Conservation (phyloP, 352 stramenopile species). For the Globisporangium viniferum region DNA sequence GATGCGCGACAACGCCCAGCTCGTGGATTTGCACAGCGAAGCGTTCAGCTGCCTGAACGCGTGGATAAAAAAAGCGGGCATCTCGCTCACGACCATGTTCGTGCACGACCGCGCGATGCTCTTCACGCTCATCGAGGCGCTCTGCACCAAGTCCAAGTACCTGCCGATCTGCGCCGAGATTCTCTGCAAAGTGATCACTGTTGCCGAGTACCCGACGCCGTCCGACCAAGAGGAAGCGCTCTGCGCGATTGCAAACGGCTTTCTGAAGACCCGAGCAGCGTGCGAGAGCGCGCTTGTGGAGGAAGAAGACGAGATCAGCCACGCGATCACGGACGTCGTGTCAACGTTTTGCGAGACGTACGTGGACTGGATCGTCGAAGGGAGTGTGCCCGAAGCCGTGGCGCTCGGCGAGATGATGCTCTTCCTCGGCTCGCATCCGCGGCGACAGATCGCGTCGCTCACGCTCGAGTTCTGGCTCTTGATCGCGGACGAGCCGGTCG, state of each 20-base stretch:
- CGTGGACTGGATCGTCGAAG: conserved; percentile 65
- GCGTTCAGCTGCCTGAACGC: conserved; percentile 54
- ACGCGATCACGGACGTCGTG: conserved; percentile 60
- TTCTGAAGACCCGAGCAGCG: conserved; percentile 43
- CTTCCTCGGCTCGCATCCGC: conserved; percentile 46
- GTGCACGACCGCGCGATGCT: conserved; percentile 39
- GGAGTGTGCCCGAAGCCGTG: conserved; percentile 30
- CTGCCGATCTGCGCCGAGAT: conserved; percentile 50
- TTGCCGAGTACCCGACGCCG: conserved; percentile 53
- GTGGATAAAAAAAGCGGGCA: conserved; percentile 54
- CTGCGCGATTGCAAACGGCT: conserved; percentile 32
- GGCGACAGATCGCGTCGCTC: conserved; percentile 68
- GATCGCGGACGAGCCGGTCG: conserved; percentile 66
- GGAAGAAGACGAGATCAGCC: conserved; percentile 55
- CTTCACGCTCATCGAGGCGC: conserved; percentile 38
- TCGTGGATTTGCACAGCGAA: conserved; percentile 44
- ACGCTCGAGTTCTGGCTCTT: conserved; percentile 76
- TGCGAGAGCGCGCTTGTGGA: conserved; percentile 45
- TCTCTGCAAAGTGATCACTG: conserved; percentile 51
- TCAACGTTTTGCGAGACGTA: conserved; percentile 71
- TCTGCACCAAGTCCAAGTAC: conserved; percentile 48
- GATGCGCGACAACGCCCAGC: conserved; percentile 23
- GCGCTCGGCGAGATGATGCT: conserved; percentile 59
- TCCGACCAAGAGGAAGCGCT: conserved; percentile 43
- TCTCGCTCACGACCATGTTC: conserved; percentile 51